Evolutionary conservation across 2,329 filamentous ascomycete species (phyloP), one percentile per base, ranked within the genome.

Genomic region (Cordyceps farinosa): DNA sequence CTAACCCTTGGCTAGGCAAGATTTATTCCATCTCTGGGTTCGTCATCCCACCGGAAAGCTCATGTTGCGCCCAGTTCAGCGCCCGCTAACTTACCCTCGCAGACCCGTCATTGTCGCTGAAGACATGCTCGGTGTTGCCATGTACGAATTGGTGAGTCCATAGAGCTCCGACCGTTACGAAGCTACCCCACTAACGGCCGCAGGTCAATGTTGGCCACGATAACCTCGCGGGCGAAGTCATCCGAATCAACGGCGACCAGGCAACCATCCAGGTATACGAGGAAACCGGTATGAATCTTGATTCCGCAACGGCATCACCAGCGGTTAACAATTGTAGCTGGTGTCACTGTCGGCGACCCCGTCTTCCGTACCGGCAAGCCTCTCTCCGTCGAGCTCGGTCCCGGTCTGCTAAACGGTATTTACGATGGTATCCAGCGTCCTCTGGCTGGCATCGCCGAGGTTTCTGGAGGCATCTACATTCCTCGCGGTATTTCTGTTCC

Each of bases 361-460:
- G 95, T 99, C 69, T 73, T 81, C 66, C 87, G 94, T 73, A 97
- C 94, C 64, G 91, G 92, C 77, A 97, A 98, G 84, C 95, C 95
- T 67, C 83, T 99, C 62, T 97, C 95, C 64, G 95, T 99, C 78
- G 95, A 99, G 79, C 89, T 99, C 54, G 95, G 95, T 57, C 95
- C 95, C 67, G 95, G 95, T 75, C 83, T 99, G 77, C 92, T 99
- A 86, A 94, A 98, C 81, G 97, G 95, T 69, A 99, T 99, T 78
- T 99, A 98, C 84, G 95, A 99, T 77, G 95, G 95, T 81, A 99
- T 99, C 73, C 95, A 99, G 79, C 89, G 95, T 75, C 95, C 95
- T 57, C 88, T 99, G 71, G 89, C 89, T 79, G 88, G 86, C 69
- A 99, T 99, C 72, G 83, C 91, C 70, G 81, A 89, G 47, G 79